Conservation (phyloP, 1,139 yeast genomes). For the Yamadazyma triangularis region DNA sequence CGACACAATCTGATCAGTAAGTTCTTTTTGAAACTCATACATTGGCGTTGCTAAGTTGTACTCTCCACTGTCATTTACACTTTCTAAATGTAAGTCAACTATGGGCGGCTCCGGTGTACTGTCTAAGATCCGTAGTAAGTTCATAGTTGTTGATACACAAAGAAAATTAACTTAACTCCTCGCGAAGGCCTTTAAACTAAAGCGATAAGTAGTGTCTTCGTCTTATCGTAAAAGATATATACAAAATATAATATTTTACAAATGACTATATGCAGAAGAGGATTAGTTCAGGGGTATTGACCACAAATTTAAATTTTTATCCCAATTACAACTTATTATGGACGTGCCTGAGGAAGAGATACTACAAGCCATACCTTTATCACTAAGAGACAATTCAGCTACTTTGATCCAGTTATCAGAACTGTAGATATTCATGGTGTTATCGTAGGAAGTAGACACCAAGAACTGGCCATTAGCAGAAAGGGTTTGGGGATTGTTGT, state of each 20-base stretch:
- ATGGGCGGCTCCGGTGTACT: conserved; percentile 83
- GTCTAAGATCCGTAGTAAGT: conserved; percentile 70
- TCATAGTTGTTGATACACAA: no score
- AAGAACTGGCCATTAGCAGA: conserved; percentile 44
- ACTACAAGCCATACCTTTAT: conserved; percentile 73
- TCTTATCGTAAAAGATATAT: no score
- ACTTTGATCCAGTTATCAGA: conserved; percentile 69
- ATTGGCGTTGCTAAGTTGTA: conserved; percentile 82
- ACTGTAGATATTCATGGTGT: conserved; percentile 57
- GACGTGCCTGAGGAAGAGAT: conserved; percentile 34
- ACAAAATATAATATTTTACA: no score
- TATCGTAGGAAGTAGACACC: conserved; percentile 69
- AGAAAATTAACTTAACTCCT: no score
- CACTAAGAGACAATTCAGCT: conserved; percentile 53
- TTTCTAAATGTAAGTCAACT: conserved; percentile 46
- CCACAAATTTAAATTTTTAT: conserved; percentile 70
- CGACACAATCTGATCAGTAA: conserved; percentile 90
- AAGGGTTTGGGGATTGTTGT: conserved; percentile 16
- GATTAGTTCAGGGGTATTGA: no score
- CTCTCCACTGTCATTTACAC: conserved; percentile 52
- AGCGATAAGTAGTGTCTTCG: no score
- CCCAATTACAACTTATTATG: conserved; percentile 79
- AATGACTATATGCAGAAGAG: no score
- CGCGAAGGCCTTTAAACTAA: no score
- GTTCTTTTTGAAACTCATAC: conserved; percentile 82